Conservation (phyloP, 2,329 filamentous ascomycete genomes). For the Sclerotinia trifoliorum region DNA sequence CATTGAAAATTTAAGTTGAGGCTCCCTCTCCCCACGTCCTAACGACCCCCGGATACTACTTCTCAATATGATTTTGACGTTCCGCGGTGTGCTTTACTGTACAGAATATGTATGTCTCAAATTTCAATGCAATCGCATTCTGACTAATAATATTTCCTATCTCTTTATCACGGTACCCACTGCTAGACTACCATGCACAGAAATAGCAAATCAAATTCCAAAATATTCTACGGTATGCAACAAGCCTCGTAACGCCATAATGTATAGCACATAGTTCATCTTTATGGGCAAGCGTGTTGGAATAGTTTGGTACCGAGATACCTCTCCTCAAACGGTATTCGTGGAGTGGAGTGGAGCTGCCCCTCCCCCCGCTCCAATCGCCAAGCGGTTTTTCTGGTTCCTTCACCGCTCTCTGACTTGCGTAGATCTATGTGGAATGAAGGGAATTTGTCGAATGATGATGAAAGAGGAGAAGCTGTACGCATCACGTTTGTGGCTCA, state of each 20-base stretch:
- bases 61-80: constrained; percentile 2
- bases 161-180: neutral
- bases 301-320: constrained; percentile 8
- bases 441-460: neutral
- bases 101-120: constrained; percentile 3
- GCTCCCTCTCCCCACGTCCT: constrained; percentile 4
- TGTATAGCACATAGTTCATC: neutral
- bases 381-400: neutral
- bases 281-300: neutral
- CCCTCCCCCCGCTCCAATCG: constrained; percentile 14
- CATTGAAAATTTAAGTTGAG: constrained; percentile 1
- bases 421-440: constrained; percentile 11
- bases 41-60: constrained; percentile 3
- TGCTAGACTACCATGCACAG: neutral
- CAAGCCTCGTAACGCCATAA: constrained; percentile 4
- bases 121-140: neutral
- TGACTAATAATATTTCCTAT: neutral
- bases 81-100: constrained; percentile 1
- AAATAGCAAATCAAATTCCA: neutral
- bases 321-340: neutral
- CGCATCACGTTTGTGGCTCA: neutral
- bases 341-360: constrained; percentile 12
- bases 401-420: constrained; percentile 17
- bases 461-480: neutral
- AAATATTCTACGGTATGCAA: neutral